Percentiles rank a stretch among this genome's conserved stretches.
Conservation (phyloP, 176 grass and related monocot genomes). For the Thalia dealbata region DNA sequence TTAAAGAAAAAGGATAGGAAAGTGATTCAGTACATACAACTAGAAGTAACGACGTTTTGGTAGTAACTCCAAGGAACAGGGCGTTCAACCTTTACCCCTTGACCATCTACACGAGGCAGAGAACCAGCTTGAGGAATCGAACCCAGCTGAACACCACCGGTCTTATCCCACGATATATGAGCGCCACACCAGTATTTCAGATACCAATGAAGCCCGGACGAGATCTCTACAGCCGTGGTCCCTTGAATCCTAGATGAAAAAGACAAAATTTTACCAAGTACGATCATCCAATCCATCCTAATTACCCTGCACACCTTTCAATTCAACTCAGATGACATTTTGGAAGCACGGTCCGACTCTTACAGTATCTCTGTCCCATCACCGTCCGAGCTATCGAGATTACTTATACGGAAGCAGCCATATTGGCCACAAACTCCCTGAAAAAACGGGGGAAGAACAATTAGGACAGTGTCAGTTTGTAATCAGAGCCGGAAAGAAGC, state of each 20-base stretch:
- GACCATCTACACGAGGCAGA: conserved; percentile 45
- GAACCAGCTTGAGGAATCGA: conserved; percentile 52
- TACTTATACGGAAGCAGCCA: conserved; percentile 74
- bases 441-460: conserved; percentile 1
- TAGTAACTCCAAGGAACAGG: conserved; percentile 94
- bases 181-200: conserved; percentile 78
- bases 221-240: conserved; percentile 66
- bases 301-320: not conserved
- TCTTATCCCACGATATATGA: conserved; percentile 97
- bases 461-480: not conserved
- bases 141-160: conserved; percentile 62
- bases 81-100: conserved; percentile 68
- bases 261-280: not conserved
- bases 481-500: not conserved
- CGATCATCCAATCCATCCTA: not conserved
- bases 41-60: conserved; percentile 97
- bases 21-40: conserved; percentile 45
- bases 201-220: conserved; percentile 91
- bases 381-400: conserved; percentile 22
- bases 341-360: conserved; percentile 3
- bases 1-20: not conserved
- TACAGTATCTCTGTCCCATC: conserved; percentile 67
- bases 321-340: not conserved
- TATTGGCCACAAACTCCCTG: conserved; percentile 56
- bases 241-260: conserved; percentile 59